Percentiles rank a stretch among this genome's conserved stretches.
These are phyloP conservation scores for Claviceps monticola DNA, from an alignment of 2,329 filamentous ascomycete genomes.

Conservation along the genomic window DNA sequence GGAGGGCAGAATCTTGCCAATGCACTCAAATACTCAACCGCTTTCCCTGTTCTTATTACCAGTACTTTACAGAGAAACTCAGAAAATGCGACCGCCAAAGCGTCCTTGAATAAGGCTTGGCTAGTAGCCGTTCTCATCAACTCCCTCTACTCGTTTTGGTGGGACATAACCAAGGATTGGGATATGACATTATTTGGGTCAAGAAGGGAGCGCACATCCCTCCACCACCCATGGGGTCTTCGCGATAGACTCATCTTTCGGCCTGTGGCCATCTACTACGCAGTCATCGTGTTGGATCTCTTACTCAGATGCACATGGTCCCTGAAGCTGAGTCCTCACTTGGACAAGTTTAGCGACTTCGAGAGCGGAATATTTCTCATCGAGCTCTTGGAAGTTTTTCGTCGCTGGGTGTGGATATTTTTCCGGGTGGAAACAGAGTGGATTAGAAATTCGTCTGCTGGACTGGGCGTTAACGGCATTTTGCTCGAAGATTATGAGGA, in stretches of 20 bases:
- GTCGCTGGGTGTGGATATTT: slow-evolving; percentile 95
- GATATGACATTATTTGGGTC: slow-evolving; percentile 71
- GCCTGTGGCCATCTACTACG: slow-evolving; percentile 64
- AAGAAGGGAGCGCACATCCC: slow-evolving; percentile 39
- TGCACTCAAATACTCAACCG: slow-evolving; percentile 85
- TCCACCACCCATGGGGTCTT: slow-evolving; percentile 63
- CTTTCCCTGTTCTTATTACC: slow-evolving; percentile 81
- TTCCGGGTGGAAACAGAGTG: slow-evolving; percentile 91
- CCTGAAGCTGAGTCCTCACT: slow-evolving; percentile 67
- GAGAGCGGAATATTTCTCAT: slow-evolving; percentile 83
- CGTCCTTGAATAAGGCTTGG: slow-evolving; percentile 44
- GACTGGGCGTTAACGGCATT: slow-evolving; percentile 54
- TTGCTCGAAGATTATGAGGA: slow-evolving; percentile 57
- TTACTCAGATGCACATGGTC: slow-evolving; percentile 82
- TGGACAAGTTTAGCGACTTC: slow-evolving; percentile 74
- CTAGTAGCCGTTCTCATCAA: slow-evolving; percentile 64
- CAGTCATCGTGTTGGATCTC: slow-evolving; percentile 64
- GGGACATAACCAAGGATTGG: slow-evolving; percentile 96
- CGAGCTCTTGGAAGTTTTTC: slow-evolving; percentile 72
- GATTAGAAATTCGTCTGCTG: slow-evolving; percentile 42
- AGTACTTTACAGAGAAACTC: slow-evolving; percentile 57
- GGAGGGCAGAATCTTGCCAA: slow-evolving; percentile 85
- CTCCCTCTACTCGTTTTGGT: slow-evolving; percentile 93
- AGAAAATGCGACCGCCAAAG: slow-evolving; percentile 26
- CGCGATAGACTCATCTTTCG: slow-evolving; percentile 62